Conservation (phyloP, 1,284 basidiomycete species). For the Grifola frondosa region DNA sequence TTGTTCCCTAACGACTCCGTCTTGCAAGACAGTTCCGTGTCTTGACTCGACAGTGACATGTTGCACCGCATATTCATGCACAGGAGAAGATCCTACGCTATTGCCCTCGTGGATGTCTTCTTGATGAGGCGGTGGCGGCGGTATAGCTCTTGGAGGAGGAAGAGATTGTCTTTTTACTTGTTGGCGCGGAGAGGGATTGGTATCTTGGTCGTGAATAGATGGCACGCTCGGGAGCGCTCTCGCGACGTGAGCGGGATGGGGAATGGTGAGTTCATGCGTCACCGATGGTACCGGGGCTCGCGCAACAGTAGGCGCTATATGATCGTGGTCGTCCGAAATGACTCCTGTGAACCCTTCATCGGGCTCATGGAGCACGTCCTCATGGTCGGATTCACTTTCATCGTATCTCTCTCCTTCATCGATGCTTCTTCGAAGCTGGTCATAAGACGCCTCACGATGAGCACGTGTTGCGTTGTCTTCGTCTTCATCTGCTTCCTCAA, state of each 20-base stretch:
- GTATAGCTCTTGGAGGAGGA: slow-evolving; percentile 15
- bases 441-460: slow-evolving; percentile 8
- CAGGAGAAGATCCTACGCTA: no score
- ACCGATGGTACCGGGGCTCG: no score
- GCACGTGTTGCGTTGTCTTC: slow-evolving; percentile 17
- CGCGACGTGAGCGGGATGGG: slow-evolving; percentile 8
- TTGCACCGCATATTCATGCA: no score
- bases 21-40: no score
- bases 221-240: slow-evolving; percentile 9
- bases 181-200: slow-evolving; percentile 1
- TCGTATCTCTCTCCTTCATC: slow-evolving; percentile 9
- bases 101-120: slow-evolving; percentile 1
- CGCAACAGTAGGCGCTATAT: no score
- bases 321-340: slow-evolving; percentile 8
- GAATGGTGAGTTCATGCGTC: no score
- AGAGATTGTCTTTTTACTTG: slow-evolving; percentile 9
- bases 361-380: slow-evolving; percentile 6
- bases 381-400: slow-evolving; percentile 1
- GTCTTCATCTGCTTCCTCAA: slow-evolving; percentile 12
- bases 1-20: no score
- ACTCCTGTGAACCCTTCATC: slow-evolving; percentile 3
- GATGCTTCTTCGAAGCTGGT: slow-evolving; percentile 1
- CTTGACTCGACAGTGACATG: no score
- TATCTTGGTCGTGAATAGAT: slow-evolving; percentile 3
- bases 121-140: slow-evolving; percentile 12